Percentiles rank a stretch among this genome's conserved stretches.
phyloP scores from a whole-genome alignment of 108 stramenopile species.

The Aureococcus anophagefferens region DNA sequence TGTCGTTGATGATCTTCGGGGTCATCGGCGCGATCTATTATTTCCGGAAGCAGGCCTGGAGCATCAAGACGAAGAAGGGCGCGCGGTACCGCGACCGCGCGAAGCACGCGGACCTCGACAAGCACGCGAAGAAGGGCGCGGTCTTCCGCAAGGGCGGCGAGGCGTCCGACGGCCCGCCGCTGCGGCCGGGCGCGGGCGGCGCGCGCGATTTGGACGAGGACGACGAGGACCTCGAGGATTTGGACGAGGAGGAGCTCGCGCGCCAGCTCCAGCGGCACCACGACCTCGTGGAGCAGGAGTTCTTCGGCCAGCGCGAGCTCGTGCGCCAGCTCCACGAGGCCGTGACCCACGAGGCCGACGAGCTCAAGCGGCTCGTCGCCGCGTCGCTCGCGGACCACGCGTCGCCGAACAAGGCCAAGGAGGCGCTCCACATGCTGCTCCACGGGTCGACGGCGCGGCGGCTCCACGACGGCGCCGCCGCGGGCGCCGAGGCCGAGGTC shows the following conservation, averaged over 20 bases:
- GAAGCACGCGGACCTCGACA: constrained; percentile 6
- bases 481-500: neutral
- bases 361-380: constrained; percentile 33
- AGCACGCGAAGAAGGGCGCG: constrained; percentile 5
- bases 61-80: constrained; percentile 3
- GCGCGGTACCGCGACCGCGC: constrained; percentile 9
- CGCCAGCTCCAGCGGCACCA: constrained; percentile 33
- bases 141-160: neutral
- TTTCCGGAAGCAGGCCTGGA: constrained; percentile 42
- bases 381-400: constrained; percentile 7
- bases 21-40: constrained; percentile 37
- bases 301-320: constrained; percentile 28
- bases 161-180: neutral
- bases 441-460: neutral
- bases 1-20: constrained; percentile 24
- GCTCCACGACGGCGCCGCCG: neutral
- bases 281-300: constrained; percentile 28
- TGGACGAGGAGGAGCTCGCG: constrained; percentile 31
- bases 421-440: constrained; percentile 1
- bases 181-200: too few relatives aligned
- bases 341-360: constrained; percentile 31
- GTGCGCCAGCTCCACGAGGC: constrained; percentile 18
- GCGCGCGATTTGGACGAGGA: neutral
- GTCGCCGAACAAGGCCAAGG: constrained; percentile 1
- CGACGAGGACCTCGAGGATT: constrained; percentile 14